Evolutionary conservation across 1,284 basidiomycete species (phyloP).

Genomic region (Irpex lacteus): DNA sequence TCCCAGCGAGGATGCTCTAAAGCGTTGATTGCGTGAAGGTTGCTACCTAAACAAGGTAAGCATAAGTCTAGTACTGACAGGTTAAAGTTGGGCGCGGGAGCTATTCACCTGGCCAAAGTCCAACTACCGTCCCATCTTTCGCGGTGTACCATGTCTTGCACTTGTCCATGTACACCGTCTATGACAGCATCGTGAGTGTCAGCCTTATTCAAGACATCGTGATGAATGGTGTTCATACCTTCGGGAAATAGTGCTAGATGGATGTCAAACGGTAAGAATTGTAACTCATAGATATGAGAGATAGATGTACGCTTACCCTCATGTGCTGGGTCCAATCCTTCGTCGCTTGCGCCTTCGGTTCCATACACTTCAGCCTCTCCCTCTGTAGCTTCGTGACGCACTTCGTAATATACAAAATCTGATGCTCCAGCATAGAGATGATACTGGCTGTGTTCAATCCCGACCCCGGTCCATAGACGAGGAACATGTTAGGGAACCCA

Average conservation of each 20-base stretch:
- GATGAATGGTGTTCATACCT: conserved; percentile 26
- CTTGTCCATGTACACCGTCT: conserved; percentile 50
- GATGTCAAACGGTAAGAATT: conserved; percentile 26
- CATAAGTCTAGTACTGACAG: not conserved
- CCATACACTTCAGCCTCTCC: conserved; percentile 56
- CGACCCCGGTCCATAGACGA: conserved; percentile 53
- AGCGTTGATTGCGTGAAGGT: conserved; percentile 46
- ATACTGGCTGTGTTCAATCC: conserved; percentile 51
- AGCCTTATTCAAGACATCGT: not conserved
- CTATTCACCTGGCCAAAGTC: conserved; percentile 54
- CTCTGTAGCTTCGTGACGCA: conserved; percentile 55
- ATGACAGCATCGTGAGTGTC: not conserved
- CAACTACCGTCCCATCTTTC: too few species aligned
- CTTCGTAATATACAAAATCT: conserved; percentile 51
- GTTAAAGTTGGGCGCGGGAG: conserved; percentile 38
- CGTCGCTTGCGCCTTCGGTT: conserved; percentile 52
- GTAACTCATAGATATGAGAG: not conserved
- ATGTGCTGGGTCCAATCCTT: conserved; percentile 37
- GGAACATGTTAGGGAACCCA: conserved; percentile 63
- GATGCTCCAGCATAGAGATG: conserved; percentile 49
- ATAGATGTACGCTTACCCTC: conserved; percentile 42
- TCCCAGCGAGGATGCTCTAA: conserved; percentile 62
- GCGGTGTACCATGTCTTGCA: too few species aligned
- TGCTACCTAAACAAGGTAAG: not conserved
- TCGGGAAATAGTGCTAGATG: conserved; percentile 46